Evolutionary conservation across 257 asterid species (phyloP).

Genomic region (Solanum phureja): DNA sequence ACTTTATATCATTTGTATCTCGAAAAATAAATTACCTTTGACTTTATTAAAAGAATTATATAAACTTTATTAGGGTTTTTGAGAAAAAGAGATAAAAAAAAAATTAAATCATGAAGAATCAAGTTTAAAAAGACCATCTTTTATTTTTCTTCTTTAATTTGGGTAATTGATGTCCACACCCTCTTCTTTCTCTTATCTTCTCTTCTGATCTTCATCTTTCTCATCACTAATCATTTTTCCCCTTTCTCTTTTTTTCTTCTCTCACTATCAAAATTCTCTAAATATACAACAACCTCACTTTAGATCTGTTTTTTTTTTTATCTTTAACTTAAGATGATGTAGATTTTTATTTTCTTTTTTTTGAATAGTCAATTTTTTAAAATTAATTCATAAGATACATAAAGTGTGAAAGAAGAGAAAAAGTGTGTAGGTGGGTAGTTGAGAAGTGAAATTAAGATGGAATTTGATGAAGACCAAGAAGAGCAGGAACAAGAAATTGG

Average conservation of each 20-base stretch:
- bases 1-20: no score
- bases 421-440: not conserved
- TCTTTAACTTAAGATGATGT: not conserved
- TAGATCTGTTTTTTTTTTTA: not conserved
- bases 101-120: not conserved
- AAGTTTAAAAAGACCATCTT: not conserved
- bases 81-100: not conserved
- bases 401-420: not conserved
- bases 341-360: not conserved
- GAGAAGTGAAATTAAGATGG: slow-evolving; percentile 10
- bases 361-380: not conserved
- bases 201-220: slow-evolving; percentile 24
- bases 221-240: slow-evolving; percentile 18
- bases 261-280: not conserved
- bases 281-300: not conserved
- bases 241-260: not conserved
- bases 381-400: not conserved
- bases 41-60: not conserved
- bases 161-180: slow-evolving; percentile 45
- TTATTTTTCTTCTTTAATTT: not conserved
- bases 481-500: not conserved
- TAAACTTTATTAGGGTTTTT: not conserved
- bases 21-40: not conserved
- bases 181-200: slow-evolving; percentile 30
- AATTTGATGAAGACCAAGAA: slow-evolving; percentile 27